Evolutionary conservation across 768 basidiomycete species (phyloP), one percentile per base, ranked within the genome.

Genomic region (Sarcodon aspratus): DNA sequence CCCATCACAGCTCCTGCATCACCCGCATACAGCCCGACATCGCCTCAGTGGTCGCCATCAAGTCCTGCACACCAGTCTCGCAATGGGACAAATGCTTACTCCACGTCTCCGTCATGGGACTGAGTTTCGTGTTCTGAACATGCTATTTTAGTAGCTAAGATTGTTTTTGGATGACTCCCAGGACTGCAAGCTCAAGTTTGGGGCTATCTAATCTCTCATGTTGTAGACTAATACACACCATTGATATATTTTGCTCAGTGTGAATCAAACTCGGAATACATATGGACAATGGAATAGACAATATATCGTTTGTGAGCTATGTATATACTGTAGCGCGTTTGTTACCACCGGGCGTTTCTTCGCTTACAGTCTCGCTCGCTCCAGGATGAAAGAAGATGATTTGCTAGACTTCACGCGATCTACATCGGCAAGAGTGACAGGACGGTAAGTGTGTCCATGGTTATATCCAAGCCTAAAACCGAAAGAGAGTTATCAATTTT

Each of bases 21-120:
- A 33, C 88, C 88, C 32, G 85, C 83, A 13, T 91, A 90, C 64
- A 88, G 85, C 54, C 87, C 87, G 40, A 85, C 85, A 2, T 90
- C 86, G 13, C 87, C 86, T n/a, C 70, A 74, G 43, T 87, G 84
- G 84, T 86, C 85, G 7, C 85, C 85, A 7, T 78, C 83, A 35
- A 88, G 84, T 54, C 86, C 85, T n/a, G 73, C 81, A 5, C 79
- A 82, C 42, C 55, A 61, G 21, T 57, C 61, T 12, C 56, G 62
- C 31, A 56, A 55, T 36, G 71, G 70, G 48, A 59, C 57, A 37
- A 66, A 71, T 50, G 65, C 71, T 4, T 75, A 75, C 59, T 68
- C 61, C 49, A 68, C 71, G 10, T 73, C 71, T 21, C 74, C 74
- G n/a, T 76, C 74, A 6, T 75, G 74, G 74, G 73, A 75, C 53